phyloP scores from a whole-genome alignment of 805 yeast species.

The Nakazawaea ambrosiae region DNA sequence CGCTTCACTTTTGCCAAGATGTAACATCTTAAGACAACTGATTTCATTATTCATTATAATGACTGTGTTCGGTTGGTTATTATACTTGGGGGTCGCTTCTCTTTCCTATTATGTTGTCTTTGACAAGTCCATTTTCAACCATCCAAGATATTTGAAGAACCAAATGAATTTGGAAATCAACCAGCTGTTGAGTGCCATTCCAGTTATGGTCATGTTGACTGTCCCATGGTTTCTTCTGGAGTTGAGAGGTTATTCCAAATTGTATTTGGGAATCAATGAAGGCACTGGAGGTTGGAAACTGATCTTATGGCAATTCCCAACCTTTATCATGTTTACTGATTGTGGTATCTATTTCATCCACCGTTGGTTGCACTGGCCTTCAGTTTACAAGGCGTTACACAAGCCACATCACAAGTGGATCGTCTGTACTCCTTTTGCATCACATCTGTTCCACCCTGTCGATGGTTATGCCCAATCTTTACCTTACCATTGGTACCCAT shows the following conservation, averaged over 20 bases:
- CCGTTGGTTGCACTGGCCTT: conserved; percentile 90
- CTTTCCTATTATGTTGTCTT: conserved; percentile 74
- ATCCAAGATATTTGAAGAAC: conserved; percentile 91
- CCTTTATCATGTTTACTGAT: conserved; percentile 88
- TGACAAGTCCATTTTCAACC: conserved; percentile 87
- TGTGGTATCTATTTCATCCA: conserved; percentile 88
- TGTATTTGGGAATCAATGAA: conserved; percentile 61
- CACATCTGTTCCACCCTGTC: conserved; percentile 97
- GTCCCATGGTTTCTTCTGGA: conserved; percentile 88
- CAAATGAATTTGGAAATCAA: conserved; percentile 81
- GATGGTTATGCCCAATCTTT: conserved; percentile 92
- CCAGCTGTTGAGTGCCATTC: conserved; percentile 77
- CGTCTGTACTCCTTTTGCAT: conserved; percentile 96
- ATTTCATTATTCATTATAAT: conserved; percentile 62
- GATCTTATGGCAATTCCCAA: conserved; percentile 58
- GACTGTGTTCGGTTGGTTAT: conserved; percentile 78
- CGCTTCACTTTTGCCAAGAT: conserved; percentile 66
- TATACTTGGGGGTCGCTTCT: conserved; percentile 71
- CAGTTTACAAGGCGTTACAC: conserved; percentile 78
- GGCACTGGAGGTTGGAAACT: conserved; percentile 65
- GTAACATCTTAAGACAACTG: conserved; percentile 65
- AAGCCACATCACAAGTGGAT: conserved; percentile 99
- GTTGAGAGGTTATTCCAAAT: conserved; percentile 71
- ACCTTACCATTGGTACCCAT: conserved; percentile 90
- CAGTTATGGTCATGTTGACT: conserved; percentile 80